Conservation (phyloP, 2,329 filamentous ascomycete species). For the Fusarium citri region DNA sequence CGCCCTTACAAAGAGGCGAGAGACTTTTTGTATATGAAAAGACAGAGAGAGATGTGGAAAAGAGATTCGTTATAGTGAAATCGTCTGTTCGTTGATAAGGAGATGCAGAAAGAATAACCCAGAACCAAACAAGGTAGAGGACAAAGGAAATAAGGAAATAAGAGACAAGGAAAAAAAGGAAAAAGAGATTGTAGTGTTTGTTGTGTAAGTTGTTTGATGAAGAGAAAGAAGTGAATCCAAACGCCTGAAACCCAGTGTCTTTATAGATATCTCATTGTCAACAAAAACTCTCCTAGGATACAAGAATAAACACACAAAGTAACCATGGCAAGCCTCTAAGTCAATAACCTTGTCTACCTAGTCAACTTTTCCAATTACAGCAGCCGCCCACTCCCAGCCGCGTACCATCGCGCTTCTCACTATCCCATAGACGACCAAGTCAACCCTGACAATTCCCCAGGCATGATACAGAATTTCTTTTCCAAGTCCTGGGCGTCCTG, state of each 20-base stretch:
- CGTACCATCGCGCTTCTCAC: constrained; percentile 31
- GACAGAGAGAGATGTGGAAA: neutral
- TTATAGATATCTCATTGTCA: constrained; percentile 41
- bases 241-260: constrained; percentile 24
- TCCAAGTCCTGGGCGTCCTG: constrained; percentile 7
- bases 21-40: constrained; percentile 8
- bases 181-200: constrained; percentile 33
- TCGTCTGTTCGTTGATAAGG: constrained; percentile 34
- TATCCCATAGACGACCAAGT: constrained; percentile 7
- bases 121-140: constrained; percentile 34
- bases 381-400: constrained; percentile 41
- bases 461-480: constrained; percentile 24
- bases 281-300: constrained; percentile 8
- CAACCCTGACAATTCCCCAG: constrained; percentile 12
- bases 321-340: neutral
- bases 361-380: constrained; percentile 43
- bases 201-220: constrained; percentile 43
- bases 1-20: constrained; percentile 42
- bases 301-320: constrained; percentile 1
- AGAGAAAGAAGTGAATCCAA: constrained; percentile 24
- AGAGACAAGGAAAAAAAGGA: constrained; percentile 40
- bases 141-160: constrained; percentile 47
- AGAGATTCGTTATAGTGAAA: constrained; percentile 24
- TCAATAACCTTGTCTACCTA: constrained; percentile 38
- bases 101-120: constrained; percentile 36